Evolutionary conservation across 1,284 basidiomycete genomes (phyloP).

Genomic region (Amylostereum chailletii): DNA sequence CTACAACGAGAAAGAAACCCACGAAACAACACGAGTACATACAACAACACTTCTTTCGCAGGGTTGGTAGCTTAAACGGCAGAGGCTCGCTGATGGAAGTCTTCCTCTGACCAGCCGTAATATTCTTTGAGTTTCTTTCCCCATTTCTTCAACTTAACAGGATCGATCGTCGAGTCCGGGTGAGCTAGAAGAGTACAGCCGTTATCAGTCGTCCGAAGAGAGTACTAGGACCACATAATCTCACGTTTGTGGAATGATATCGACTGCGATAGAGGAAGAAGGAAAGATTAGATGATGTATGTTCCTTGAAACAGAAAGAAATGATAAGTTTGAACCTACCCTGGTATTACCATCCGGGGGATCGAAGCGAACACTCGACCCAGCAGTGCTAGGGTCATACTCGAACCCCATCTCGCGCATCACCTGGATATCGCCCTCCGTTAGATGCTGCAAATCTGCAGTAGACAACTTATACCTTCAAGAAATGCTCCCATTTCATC

Average conservation of each 20-base stretch:
- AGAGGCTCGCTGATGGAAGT: constrained; percentile 28
- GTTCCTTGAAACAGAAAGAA: not conserved
- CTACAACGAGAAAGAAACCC: no score
- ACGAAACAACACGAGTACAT: no score
- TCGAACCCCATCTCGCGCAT: constrained; percentile 73
- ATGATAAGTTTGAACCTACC: not conserved
- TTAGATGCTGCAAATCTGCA: not conserved
- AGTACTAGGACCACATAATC: constrained; percentile 14
- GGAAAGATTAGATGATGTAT: no score
- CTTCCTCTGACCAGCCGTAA: constrained; percentile 66
- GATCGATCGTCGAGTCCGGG: constrained; percentile 56
- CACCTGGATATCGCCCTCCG: constrained; percentile 30
- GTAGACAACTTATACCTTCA: constrained; percentile 31
- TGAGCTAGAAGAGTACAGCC: constrained; percentile 42
- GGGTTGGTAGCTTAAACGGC: not conserved
- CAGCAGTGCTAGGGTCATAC: constrained; percentile 65
- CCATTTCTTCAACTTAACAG: constrained; percentile 40
- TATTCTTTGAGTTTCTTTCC: constrained; percentile 49
- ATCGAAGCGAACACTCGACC: constrained; percentile 75
- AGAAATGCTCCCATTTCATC: constrained; percentile 69
- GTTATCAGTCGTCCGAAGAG: no score
- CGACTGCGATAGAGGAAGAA: constrained; percentile 31
- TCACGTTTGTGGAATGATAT: constrained; percentile 71
- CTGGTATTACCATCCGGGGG: constrained; percentile 37
- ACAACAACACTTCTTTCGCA: no score